phyloP scores from a whole-genome alignment of 2,329 filamentous ascomycete genomes.

The Polychaeton citri region DNA sequence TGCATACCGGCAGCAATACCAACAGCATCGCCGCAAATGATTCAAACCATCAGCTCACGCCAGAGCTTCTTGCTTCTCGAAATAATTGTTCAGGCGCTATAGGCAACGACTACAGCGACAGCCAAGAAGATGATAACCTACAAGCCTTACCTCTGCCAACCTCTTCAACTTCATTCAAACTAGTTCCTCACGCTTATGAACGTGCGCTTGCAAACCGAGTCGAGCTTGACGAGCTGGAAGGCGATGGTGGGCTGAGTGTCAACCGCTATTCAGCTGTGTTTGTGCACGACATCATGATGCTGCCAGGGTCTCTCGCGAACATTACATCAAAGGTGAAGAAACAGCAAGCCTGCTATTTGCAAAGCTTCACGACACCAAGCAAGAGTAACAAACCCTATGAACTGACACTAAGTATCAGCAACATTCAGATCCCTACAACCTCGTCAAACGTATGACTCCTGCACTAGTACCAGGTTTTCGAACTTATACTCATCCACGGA shows the following conservation, averaged over 20 bases:
- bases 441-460: constrained; percentile 16
- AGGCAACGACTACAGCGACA: too few relatives aligned
- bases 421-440: constrained; percentile 6
- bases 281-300: constrained; percentile 35
- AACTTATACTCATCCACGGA: constrained; percentile 9
- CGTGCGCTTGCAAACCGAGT: constrained; percentile 15
- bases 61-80: too few relatives aligned
- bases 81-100: too few relatives aligned
- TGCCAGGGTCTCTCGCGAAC: constrained; percentile 29
- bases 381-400: too few relatives aligned
- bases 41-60: too few relatives aligned
- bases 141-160: too few relatives aligned
- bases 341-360: background rate
- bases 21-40: too few relatives aligned
- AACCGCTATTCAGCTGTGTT: constrained; percentile 43
- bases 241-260: constrained; percentile 39
- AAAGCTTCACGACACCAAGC: background rate
- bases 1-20: too few relatives aligned
- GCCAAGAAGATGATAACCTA: too few relatives aligned
- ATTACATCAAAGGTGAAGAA: constrained; percentile 13
- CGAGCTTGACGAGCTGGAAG: constrained; percentile 21
- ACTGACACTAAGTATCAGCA: too few relatives aligned
- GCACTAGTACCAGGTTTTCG: constrained; percentile 12
- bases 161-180: background rate
- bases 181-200: constrained; percentile 10